Percentiles rank a stretch among this genome's conserved stretches.
Conservation (phyloP, 148 eudicot species). For the Vaccinium corymbosum region DNA sequence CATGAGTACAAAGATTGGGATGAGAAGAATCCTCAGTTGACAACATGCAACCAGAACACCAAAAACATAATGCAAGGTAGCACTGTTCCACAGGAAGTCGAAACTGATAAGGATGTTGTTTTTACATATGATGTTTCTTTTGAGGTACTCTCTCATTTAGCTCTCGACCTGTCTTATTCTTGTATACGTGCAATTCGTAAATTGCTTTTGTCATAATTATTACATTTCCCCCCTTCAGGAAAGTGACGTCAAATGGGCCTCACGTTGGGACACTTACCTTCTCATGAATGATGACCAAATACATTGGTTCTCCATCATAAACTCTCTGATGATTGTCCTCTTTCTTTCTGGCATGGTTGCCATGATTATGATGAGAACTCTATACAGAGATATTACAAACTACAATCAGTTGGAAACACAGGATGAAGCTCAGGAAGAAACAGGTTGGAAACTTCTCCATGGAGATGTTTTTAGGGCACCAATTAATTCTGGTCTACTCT, state of each 20-base stretch:
- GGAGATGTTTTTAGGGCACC: conserved; percentile 50
- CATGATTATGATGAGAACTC: conserved; percentile 48
- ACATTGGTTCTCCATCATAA: conserved; percentile 49
- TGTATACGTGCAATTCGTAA: not conserved
- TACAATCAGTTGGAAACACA: conserved; percentile 45
- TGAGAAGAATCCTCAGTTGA: conserved; percentile 22
- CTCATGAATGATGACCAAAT: conserved; percentile 48
- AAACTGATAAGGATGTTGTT: conserved; percentile 19
- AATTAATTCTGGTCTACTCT: conserved; percentile 30
- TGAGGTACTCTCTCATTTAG: conserved; percentile 30
- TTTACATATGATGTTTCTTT: conserved; percentile 45
- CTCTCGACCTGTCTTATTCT: not conserved
- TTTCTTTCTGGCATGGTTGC: conserved; percentile 50
- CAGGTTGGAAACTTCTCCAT: conserved; percentile 49
- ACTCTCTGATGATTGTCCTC: conserved; percentile 46
- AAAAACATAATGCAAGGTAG: conserved; percentile 19
- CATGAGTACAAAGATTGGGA: conserved; percentile 37
- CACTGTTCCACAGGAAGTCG: conserved; percentile 25
- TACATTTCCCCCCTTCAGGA: conserved; percentile 23
- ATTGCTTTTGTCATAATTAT: not conserved
- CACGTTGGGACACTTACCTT: conserved; percentile 53
- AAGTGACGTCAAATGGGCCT: conserved; percentile 53
- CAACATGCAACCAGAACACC: conserved; percentile 24
- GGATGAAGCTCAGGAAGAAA: conserved; percentile 50
- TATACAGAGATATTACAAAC: conserved; percentile 45